phyloP scores from a whole-genome alignment of 108 stramenopile genomes.

The Seminavis robusta region DNA sequence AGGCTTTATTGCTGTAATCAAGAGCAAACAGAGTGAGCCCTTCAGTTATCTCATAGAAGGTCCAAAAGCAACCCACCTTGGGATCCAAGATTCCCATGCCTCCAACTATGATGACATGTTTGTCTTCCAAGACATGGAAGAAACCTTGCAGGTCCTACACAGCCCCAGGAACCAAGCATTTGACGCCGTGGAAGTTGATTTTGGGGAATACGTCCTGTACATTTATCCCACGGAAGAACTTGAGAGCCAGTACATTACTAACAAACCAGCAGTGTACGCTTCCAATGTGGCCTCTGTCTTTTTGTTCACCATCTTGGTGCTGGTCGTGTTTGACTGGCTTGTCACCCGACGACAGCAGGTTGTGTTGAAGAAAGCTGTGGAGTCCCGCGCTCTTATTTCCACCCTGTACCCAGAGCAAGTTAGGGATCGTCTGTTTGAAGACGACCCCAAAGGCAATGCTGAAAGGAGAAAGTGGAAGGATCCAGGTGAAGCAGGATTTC shows the following conservation, averaged over 20 bases:
- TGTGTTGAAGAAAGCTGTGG: neutral
- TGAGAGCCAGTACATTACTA: slow-evolving; percentile 19
- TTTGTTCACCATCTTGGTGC: slow-evolving; percentile 18
- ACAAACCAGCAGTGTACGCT: slow-evolving; percentile 39
- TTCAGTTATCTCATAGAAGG: slow-evolving; percentile 29
- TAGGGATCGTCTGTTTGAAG: neutral
- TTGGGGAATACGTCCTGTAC: slow-evolving; percentile 2
- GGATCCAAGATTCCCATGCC: slow-evolving; percentile 32
- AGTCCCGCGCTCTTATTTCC: neutral
- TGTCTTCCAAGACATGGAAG: neutral
- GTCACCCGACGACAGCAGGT: neutral
- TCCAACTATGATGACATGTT: slow-evolving; percentile 22
- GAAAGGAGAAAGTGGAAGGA: too few relatives aligned
- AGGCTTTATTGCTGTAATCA: slow-evolving; percentile 28
- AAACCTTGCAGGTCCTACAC: neutral
- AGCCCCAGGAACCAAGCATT: neutral
- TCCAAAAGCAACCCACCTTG: slow-evolving; percentile 5
- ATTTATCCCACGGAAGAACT: slow-evolving; percentile 4
- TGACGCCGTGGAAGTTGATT: too few relatives aligned
- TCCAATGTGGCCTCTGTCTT: slow-evolving; percentile 42
- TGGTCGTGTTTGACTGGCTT: neutral
- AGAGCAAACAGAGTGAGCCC: slow-evolving; percentile 17
- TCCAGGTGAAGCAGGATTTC: too few relatives aligned
- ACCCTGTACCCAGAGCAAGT: slow-evolving; percentile 3
- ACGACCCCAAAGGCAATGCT: too few relatives aligned